phyloP scores from a whole-genome alignment of 352 stramenopile species.

The Globisporangium apiculatum region DNA sequence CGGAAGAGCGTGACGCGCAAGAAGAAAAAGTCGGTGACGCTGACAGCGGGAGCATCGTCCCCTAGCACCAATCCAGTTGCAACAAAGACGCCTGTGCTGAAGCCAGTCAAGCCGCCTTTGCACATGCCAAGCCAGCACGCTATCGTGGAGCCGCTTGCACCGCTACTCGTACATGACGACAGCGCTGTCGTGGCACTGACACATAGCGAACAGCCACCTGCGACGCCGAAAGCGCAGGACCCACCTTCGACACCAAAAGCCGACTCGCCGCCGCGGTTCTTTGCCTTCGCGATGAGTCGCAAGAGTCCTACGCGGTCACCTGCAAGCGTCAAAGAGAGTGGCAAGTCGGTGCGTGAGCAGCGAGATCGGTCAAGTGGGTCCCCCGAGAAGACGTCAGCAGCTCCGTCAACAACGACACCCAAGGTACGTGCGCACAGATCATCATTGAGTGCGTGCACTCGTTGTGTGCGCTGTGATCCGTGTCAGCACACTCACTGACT shows the following conservation, averaged over 20 bases:
- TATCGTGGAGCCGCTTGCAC: neutral
- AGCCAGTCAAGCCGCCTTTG: conserved; percentile 7
- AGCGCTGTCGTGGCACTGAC: neutral
- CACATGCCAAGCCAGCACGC: conserved; percentile 1
- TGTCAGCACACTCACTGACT: too few species aligned
- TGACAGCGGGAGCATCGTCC: neutral
- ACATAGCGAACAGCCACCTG: neutral
- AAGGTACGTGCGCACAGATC: conserved; percentile 4
- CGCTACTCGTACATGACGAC: neutral
- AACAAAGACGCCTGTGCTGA: neutral
- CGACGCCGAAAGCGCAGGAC: neutral
- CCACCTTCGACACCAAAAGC: neutral
- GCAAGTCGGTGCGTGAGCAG: neutral
- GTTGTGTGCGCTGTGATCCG: too few species aligned
- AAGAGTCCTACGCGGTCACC: neutral
- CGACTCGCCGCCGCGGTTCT: conserved; percentile 15
- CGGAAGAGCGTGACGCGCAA: conserved; percentile 4
- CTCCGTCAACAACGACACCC: neutral
- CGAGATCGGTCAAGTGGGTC: neutral
- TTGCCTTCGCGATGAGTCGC: conserved; percentile 1
- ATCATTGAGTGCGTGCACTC: too few species aligned
- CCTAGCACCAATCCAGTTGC: neutral
- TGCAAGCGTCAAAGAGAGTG: neutral
- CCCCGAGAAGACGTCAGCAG: neutral
- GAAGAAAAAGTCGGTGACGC: conserved; percentile 3